Evolutionary conservation across 2,329 filamentous ascomycete species (phyloP), one percentile per base, ranked within the genome.

Genomic region (Sphaerulina populicola): DNA sequence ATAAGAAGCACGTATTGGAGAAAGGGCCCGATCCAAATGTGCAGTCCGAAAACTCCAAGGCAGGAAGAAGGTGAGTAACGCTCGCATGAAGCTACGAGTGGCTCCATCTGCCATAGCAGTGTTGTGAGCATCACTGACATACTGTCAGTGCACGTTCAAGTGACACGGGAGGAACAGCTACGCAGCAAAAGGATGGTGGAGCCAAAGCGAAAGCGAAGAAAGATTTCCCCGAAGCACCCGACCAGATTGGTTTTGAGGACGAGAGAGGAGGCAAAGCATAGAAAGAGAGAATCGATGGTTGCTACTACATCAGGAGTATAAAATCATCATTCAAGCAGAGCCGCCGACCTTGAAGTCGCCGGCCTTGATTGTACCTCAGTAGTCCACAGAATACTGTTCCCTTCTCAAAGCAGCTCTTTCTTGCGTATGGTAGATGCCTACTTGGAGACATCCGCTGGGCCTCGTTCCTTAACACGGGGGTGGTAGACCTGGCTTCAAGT

Each of bases 211-310:
- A 69, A 62, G 70, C 72, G 23, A 75, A 75, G 66, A 62, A 71
- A 48, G 72, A 74, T 48, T 66, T 70, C 49, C 74, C 74, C 2
- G 74, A 74, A 60, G 68, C 72, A 11, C 73, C 74, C 1, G 72
- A 71, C 44, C 62, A 64, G 44, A 60, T 76, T 58, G 74, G 74
- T 0, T 74, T 76, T 70, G 71, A 76, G 61, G 73, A 75, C 60
- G 73, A 76, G 67, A 65, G 73, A 49, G 74, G 73, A 50, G 69
- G 68, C 37, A 71, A 72, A 49, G 72, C 72, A 37, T 63, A 55
- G 31, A 35, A 5, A 35, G 4, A 6, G 3, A 11, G 31, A 5
- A 35, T 35, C 12, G 31, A 35, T 35, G 31, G 10, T 35, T 11
- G 10, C 7, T 12, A 35, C 31, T 35, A n/a, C 12, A 35, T 11